Evolutionary conservation across 352 stramenopile species (phyloP), one percentile per base, ranked within the genome.

Genomic region (Phytophthora melonis): DNA sequence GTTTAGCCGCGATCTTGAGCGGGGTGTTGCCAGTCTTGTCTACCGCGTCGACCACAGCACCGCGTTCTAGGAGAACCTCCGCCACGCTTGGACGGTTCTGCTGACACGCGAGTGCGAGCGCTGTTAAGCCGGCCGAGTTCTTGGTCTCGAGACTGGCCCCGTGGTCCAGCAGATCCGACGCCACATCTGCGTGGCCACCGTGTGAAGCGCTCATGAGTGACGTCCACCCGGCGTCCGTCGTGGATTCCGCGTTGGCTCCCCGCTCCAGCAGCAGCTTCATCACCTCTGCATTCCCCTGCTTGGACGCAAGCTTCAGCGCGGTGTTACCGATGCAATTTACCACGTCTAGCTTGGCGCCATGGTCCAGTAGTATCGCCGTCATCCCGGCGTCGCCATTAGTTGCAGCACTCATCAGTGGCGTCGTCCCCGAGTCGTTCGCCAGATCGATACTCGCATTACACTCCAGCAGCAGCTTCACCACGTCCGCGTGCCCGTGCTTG

Each of bases 1-100:
- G 21, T 14, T 10, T 18, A 45, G 58, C 58, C 27, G 66, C 66
- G 5, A 16, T 43, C 10, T 54, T 50, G 19, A 70, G 36, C 4
- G 64, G 19, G 18, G 64, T 70, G 23, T 32, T 47, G 7, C 64
- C 45, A 9, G 58, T 36, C 9, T 55, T 23, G n/a, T 65, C 47
- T 19, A 9, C 21, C 32, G 43, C 1, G 14, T 71, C 45, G 36
- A 71, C 10, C 14, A 36, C 6, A 8, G 34, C 56, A 7, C 32
- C 43, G 25, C 43, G 5, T 6, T 59, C 49, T 10, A 71, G 19
- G 25, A 70, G 54, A 10, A 41, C 25, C 25, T 66, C 18, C 5
- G 47, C 56, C 27, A 54, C 32, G 6, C 58, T 45, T 6, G 50
- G 3, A 23, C 39, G 43, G 18, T 41, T 47, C 7, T 59, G 25